Evolutionary conservation across 495 filamentous ascomycete genomes (phyloP).

Genomic region (Podospora australis): DNA sequence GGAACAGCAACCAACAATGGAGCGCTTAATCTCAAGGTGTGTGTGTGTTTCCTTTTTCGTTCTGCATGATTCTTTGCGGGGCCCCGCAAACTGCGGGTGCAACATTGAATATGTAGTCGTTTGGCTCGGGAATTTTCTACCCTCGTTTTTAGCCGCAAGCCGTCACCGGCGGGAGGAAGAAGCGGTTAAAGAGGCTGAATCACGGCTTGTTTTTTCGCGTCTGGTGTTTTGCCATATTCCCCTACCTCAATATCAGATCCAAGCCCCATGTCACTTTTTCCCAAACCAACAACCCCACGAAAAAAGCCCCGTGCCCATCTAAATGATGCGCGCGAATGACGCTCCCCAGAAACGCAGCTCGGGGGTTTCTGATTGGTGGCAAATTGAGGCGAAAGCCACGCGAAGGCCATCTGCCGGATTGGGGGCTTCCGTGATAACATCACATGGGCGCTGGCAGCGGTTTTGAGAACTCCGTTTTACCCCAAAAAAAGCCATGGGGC

Average conservation of each 20-base stretch:
- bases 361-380: constrained; percentile 1
- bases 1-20: neutral
- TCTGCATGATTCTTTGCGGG: constrained; percentile 3
- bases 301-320: neutral
- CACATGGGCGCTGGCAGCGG: constrained; percentile 2
- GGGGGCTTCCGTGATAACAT: neutral
- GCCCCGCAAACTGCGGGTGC: too few relatives aligned
- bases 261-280: too few relatives aligned
- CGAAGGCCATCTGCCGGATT: constrained; percentile 4
- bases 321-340: constrained; percentile 11
- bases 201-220: too few relatives aligned
- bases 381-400: constrained; percentile 1
- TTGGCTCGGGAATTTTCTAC: constrained; percentile 5
- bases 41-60: neutral
- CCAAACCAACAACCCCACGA: too few relatives aligned
- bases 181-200: constrained; percentile 12
- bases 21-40: neutral
- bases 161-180: too few relatives aligned
- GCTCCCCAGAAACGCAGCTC: neutral
- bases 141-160: constrained; percentile 13
- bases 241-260: too few relatives aligned
- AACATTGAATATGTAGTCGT: too few relatives aligned
- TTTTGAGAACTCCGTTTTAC: neutral
- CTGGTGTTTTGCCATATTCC: constrained; percentile 15
- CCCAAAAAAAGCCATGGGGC: neutral